Base-by-base conservation (phyloP, 2,329 filamentous ascomycete genomes). In the Metarhizium anisopliae region DNA sequence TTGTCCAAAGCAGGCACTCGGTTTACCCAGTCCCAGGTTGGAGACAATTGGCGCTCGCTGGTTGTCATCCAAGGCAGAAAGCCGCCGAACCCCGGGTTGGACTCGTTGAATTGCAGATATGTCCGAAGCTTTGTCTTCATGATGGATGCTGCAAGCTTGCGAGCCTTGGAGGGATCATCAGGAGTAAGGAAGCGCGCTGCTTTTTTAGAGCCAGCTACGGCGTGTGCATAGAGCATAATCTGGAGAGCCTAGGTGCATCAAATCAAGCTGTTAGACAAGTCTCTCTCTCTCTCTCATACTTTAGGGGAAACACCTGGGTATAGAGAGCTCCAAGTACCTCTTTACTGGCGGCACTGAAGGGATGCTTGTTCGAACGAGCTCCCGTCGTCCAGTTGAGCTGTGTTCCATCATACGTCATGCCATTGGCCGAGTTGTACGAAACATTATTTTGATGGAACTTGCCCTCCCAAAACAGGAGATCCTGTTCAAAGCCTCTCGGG, bases 381-480 rank as follows among this genome's bases (percentile, higher is more conserved):
- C 73, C 72, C 11, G 71, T 72, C 8, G 60, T 59, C 64, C 65
- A 71, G 56, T 74, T 66, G 35, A 73, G 61, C 54, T 72, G 66
- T 0, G 69, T 70, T 6, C 72, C 71, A 54, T 73, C 71, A 51
- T 74, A 74, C 5, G 69, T 67, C 68, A 74, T 73, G 52, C 72
- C 74, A 56, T 75, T 76, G 16, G 61, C 62, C 2, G 62, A 57
- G 55, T 75, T 75, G 59, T 74, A 75, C 10, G 67, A 64, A 3
- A 75, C 64, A 25, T 70, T 66, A 52, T 74, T 68, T 51, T 71
- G 69, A 53, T 75, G 72, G 38, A 75, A 75, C 29, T 71, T 67
- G n/a, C 71, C 73, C 57, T 76, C 74, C 72, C 72, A 75, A 59
- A 70, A 74, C 14, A 75, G 57, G 16, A 74, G 57, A 51, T 74